phyloP scores from a whole-genome alignment of 179 eudicot genomes.

The Drosera spatulata region DNA sequence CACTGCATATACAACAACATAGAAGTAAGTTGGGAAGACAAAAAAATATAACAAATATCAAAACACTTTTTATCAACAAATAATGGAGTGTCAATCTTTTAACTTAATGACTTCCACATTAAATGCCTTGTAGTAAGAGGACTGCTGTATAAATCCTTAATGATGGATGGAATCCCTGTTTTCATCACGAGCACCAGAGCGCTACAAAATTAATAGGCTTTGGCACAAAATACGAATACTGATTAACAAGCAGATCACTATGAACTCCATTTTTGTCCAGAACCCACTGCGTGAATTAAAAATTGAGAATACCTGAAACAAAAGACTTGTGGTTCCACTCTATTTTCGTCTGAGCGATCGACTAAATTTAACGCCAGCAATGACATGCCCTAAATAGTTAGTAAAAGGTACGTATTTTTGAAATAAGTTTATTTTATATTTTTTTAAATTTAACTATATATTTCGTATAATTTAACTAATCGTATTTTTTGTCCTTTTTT shows the following conservation, averaged over 20 bases:
- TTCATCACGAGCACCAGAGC: constrained; percentile 94
- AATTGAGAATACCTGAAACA: constrained; percentile 60
- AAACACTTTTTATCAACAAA: too few relatives aligned
- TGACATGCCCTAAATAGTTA: constrained; percentile 82
- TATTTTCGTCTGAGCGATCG: constrained; percentile 98
- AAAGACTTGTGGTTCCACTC: constrained; percentile 95
- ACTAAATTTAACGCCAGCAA: constrained; percentile 85
- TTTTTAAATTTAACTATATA: too few relatives aligned
- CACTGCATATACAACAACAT: constrained; percentile 38
- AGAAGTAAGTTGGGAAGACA: neutral
- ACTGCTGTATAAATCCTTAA: constrained; percentile 77
- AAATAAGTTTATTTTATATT: too few relatives aligned
- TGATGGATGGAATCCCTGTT: constrained; percentile 75
- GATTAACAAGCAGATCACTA: too few relatives aligned
- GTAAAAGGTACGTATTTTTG: too few relatives aligned
- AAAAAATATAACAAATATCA: too few relatives aligned
- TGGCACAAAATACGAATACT: too few relatives aligned
- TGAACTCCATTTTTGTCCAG: too few relatives aligned
- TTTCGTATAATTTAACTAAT: too few relatives aligned
- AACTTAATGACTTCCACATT: neutral
- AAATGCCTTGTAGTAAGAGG: constrained; percentile 87
- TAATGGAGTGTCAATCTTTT: too few relatives aligned
- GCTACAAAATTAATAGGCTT: constrained; percentile 20
- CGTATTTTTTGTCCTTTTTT: too few relatives aligned
- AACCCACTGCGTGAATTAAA: too few relatives aligned